A percentile compares a stretch with the other conserved stretches of the same genome.
Evolutionary conservation across 1,284 basidiomycete genomes (phyloP).

Genomic region (Vanrija sp.): DNA sequence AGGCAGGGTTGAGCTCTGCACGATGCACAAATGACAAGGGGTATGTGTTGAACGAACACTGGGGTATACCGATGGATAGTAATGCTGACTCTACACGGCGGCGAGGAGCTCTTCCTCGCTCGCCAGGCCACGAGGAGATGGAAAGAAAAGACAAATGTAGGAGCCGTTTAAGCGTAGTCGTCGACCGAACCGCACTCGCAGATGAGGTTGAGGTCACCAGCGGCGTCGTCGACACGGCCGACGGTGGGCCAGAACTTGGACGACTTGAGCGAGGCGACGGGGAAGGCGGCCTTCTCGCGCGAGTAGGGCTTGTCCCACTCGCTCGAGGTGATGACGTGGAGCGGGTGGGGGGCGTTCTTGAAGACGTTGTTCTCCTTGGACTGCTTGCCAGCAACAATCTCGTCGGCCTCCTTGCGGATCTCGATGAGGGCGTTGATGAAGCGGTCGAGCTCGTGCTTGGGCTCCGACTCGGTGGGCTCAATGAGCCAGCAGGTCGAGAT

Average conservation of each 20-base stretch:
- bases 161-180: constrained; percentile 52
- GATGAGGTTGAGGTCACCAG: constrained; percentile 49
- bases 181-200: constrained; percentile 88
- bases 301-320: constrained; percentile 88
- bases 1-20: too few relatives aligned
- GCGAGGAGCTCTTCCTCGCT: background rate
- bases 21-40: too few relatives aligned
- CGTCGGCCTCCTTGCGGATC: constrained; percentile 86
- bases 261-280: constrained; percentile 68
- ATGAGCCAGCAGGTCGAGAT: constrained; percentile 78
- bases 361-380: constrained; percentile 79
- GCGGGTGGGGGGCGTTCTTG: constrained; percentile 90
- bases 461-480: constrained; percentile 92
- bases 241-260: constrained; percentile 94
- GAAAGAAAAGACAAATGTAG: background rate
- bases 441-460: constrained; percentile 81
- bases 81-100: background rate
- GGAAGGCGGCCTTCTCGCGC: constrained; percentile 78
- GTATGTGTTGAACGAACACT: too few relatives aligned
- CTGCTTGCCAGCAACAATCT: constrained; percentile 78
- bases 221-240: constrained; percentile 75
- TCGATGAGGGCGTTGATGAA: constrained; percentile 97
- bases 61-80: too few relatives aligned
- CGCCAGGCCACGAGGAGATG: too few relatives aligned
- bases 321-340: constrained; percentile 67